Conservation (phyloP, 1,139 yeast species). For the Suhomyces bolitotheri region DNA sequence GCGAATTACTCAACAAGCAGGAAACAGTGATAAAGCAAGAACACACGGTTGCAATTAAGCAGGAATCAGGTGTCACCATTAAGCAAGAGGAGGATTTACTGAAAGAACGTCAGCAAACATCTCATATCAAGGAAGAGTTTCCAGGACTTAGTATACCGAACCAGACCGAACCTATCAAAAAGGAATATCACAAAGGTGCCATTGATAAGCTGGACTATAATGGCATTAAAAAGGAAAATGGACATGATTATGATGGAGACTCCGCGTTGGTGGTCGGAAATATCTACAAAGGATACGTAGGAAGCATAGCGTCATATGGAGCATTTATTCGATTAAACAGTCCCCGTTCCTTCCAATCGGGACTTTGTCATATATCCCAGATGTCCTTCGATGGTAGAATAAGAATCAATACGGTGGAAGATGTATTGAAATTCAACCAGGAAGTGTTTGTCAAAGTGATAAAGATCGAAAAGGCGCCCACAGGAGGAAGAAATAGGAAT, state of each 20-base stretch:
- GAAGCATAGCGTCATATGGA: constrained; percentile 66
- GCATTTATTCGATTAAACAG: constrained; percentile 59
- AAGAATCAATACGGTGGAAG: constrained; percentile 59
- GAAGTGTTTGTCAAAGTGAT: constrained; percentile 64
- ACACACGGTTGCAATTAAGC: background rate
- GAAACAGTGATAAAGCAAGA: background rate
- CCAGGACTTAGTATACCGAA: constrained; percentile 23
- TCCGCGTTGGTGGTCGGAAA: constrained; percentile 28
- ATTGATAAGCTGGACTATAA: background rate
- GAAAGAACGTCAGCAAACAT: no score
- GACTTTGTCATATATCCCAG: constrained; percentile 78
- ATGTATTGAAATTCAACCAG: constrained; percentile 57
- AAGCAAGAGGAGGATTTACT: background rate
- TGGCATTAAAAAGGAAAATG: background rate
- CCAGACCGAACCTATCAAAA: background rate
- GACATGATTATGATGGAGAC: background rate
- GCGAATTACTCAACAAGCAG: background rate
- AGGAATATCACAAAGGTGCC: background rate
- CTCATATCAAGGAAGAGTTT: constrained; percentile 8
- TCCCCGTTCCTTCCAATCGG: constrained; percentile 37
- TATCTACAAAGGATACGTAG: constrained; percentile 62
- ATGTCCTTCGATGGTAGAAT: constrained; percentile 47
- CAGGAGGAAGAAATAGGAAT: constrained; percentile 24
- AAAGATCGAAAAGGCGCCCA: constrained; percentile 34
- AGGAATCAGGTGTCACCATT: background rate